Conservation (phyloP, 345 rosid species). For the Kernera saxatilis region DNA sequence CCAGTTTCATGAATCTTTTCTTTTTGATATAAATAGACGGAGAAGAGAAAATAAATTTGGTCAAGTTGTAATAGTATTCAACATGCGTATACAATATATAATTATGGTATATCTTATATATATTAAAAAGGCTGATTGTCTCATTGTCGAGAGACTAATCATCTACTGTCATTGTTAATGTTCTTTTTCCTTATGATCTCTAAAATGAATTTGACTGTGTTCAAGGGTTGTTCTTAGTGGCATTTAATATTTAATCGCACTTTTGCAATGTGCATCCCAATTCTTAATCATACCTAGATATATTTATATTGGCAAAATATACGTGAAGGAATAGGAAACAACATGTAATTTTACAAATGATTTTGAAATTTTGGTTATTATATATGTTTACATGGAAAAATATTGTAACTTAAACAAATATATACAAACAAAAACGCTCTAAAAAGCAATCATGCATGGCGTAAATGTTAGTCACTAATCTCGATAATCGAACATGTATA, state of each 20-base stretch:
- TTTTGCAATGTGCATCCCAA: background rate
- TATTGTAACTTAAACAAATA: background rate
- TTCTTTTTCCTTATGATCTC: slow-evolving; percentile 5
- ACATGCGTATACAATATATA: slow-evolving; percentile 1
- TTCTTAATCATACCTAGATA: background rate
- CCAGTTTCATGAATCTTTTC: slow-evolving; percentile 26
- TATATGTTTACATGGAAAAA: background rate
- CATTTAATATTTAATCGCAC: background rate
- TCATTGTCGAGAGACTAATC: slow-evolving; percentile 26
- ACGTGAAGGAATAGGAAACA: background rate
- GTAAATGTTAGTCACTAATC: background rate
- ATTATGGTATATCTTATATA: background rate
- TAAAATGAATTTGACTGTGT: slow-evolving; percentile 18
- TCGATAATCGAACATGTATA: background rate
- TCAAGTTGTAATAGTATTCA: slow-evolving; percentile 28
- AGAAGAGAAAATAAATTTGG: background rate
- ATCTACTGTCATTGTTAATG: slow-evolving; percentile 23
- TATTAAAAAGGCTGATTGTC: slow-evolving; percentile 7
- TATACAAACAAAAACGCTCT: background rate
- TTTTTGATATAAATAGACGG: background rate
- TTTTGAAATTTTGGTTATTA: background rate
- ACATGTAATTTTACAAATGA: background rate
- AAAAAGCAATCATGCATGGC: background rate
- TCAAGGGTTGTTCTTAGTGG: slow-evolving; percentile 10
- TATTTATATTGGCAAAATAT: background rate